Conservation (phyloP, 2,329 filamentous ascomycete species). For the Rutstroemia sp. region DNA sequence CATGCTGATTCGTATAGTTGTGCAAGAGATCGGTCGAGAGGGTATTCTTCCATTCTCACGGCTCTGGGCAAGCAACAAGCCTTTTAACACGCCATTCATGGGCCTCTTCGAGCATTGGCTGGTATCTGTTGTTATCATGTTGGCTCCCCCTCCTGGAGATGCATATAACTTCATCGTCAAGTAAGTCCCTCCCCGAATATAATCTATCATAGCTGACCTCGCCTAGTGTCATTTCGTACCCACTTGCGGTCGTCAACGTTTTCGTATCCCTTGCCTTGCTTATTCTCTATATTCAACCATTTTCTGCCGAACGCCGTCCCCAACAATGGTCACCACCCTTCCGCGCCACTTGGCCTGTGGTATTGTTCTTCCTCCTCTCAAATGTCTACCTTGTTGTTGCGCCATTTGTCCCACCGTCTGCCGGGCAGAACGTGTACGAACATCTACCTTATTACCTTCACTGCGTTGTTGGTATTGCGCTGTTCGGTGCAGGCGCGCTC, state of each 20-base stretch:
- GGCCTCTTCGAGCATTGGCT: slow-evolving; percentile 58
- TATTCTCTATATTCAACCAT: slow-evolving; percentile 44
- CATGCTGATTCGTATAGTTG: slow-evolving; percentile 32
- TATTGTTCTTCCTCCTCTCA: slow-evolving; percentile 51
- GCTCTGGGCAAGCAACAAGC: slow-evolving; percentile 56
- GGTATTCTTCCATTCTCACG: slow-evolving; percentile 56
- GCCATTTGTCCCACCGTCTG: slow-evolving; percentile 47
- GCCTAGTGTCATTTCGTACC: slow-evolving; percentile 53
- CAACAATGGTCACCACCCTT: slow-evolving; percentile 48
- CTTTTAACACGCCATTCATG: slow-evolving; percentile 54
- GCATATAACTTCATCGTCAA: slow-evolving; percentile 58
- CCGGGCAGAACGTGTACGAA: slow-evolving; percentile 46
- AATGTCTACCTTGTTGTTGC: slow-evolving; percentile 55
- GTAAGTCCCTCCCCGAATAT: slow-evolving; percentile 30
- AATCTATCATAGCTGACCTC: background rate
- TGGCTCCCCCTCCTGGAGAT: slow-evolving; percentile 59
- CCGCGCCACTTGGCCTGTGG: slow-evolving; percentile 45
- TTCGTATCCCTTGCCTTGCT: slow-evolving; percentile 47
- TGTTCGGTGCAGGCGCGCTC: slow-evolving; percentile 43
- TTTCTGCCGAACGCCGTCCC: slow-evolving; percentile 39
- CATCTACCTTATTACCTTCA: slow-evolving; percentile 50
- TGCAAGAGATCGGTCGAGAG: slow-evolving; percentile 59
- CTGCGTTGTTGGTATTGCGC: slow-evolving; percentile 48
- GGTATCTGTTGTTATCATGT: slow-evolving; percentile 56
- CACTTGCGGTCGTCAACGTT: slow-evolving; percentile 50